Conservation (phyloP, 2,329 filamentous ascomycete genomes). For the Exophiala sideris region DNA sequence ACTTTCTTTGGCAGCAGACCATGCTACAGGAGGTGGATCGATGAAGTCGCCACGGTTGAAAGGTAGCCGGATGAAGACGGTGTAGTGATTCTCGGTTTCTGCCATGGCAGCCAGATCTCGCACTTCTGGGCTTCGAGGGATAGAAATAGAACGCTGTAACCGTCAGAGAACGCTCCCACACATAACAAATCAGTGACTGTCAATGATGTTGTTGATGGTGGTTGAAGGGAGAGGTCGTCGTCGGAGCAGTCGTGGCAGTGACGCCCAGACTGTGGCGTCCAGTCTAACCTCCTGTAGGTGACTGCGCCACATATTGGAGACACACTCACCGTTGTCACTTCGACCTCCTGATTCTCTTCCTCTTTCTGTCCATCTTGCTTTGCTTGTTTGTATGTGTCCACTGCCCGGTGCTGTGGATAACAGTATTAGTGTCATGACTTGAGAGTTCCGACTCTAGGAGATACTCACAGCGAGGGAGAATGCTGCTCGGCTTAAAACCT, state of each 20-base stretch:
- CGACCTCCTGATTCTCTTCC: not conserved
- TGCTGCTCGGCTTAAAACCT: too few species aligned
- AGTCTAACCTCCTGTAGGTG: not conserved
- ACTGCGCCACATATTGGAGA: not conserved
- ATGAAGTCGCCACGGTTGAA: slow-evolving; percentile 83
- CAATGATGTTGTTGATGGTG: not conserved
- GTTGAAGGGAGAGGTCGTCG: not conserved
- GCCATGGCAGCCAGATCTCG: slow-evolving; percentile 13
- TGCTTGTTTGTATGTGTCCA: too few species aligned
- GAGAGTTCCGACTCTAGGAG: too few species aligned
- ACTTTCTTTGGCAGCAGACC: slow-evolving; percentile 83
- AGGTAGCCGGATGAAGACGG: slow-evolving; percentile 84
- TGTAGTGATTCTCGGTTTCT: slow-evolving; percentile 45
- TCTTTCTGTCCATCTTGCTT: not conserved
- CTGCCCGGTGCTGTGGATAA: too few species aligned
- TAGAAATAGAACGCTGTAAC: not conserved
- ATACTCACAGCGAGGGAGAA: too few species aligned
- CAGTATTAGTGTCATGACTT: too few species aligned
- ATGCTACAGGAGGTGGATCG: slow-evolving; percentile 84
- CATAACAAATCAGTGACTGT: too few species aligned
- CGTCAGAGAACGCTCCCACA: too few species aligned
- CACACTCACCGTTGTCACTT: not conserved
- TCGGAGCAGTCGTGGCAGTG: not conserved
- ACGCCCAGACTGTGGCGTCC: slow-evolving; percentile 1
- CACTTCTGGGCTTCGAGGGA: not conserved